phyloP scores from a whole-genome alignment of 1,284 basidiomycete species.

The Ceratobasidium sp. region DNA sequence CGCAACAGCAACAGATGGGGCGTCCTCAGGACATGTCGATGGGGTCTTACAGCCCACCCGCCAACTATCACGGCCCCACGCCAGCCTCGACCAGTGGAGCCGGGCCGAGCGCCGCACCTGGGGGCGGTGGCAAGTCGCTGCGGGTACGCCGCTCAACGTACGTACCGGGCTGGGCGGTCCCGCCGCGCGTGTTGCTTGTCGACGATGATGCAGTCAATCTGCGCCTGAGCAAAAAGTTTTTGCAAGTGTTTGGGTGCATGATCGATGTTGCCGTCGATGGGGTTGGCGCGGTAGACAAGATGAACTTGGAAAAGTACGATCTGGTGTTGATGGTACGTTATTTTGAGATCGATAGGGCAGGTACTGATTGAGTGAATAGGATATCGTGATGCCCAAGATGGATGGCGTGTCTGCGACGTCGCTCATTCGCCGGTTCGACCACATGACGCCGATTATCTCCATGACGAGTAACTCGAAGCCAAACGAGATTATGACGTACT shows the following conservation, averaged over 20 bases:
- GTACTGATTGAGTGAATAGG: constrained; percentile 62
- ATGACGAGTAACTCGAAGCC: constrained; percentile 97
- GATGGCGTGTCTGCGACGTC: constrained; percentile 93
- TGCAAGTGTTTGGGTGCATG: constrained; percentile 95
- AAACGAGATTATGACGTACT: constrained; percentile 92
- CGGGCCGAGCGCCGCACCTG: background rate
- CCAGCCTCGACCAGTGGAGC: constrained; percentile 13
- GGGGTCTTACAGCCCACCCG: constrained; percentile 35
- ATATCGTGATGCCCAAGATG: constrained; percentile 94
- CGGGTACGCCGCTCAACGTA: constrained; percentile 81
- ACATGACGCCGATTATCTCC: constrained; percentile 94
- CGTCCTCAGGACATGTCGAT: constrained; percentile 16
- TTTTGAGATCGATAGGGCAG: constrained; percentile 40
- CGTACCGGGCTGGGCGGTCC: constrained; percentile 90
- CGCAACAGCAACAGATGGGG: constrained; percentile 21
- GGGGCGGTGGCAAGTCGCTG: constrained; percentile 54
- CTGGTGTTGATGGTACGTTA: constrained; percentile 86
- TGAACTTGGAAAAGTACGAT: constrained; percentile 95
- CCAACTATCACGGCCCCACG: constrained; percentile 42
- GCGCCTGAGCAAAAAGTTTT: constrained; percentile 89
- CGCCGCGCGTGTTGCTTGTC: constrained; percentile 89
- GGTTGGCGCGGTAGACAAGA: constrained; percentile 93
- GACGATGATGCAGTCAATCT: constrained; percentile 96
- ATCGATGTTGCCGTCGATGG: constrained; percentile 96
- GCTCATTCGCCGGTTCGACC: constrained; percentile 93